Conservation (phyloP, 176 grass and related monocot species). For the Carex cristatella region DNA sequence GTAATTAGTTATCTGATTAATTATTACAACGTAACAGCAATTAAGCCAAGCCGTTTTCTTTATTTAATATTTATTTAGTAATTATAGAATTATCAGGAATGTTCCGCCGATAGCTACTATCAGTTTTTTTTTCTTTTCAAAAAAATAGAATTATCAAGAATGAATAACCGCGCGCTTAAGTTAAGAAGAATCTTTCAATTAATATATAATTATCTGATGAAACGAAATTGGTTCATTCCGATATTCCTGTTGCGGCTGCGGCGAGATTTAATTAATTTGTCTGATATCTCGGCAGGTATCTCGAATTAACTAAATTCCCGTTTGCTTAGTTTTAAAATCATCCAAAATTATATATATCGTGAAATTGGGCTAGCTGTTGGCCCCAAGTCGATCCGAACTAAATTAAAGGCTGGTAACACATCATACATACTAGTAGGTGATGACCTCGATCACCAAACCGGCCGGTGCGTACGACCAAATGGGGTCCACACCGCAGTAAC, state of each 20-base stretch:
- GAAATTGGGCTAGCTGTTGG: background rate
- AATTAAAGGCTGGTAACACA: slow-evolving; percentile 14
- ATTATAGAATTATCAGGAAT: no score
- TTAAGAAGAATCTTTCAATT: no score
- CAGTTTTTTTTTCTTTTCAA: no score
- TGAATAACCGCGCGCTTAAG: no score
- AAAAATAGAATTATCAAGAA: no score
- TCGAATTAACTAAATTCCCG: slow-evolving; percentile 19
- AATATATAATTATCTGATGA: background rate
- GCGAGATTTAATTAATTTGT: background rate
- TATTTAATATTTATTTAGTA: background rate
- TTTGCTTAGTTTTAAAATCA: slow-evolving; percentile 17
- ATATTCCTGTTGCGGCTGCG: background rate
- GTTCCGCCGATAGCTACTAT: no score
- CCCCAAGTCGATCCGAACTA: background rate
- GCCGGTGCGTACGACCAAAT: background rate
- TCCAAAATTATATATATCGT: slow-evolving; percentile 1
- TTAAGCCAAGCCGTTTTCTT: no score
- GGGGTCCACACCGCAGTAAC: background rate
- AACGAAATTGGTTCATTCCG: slow-evolving; percentile 8
- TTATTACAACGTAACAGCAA: background rate
- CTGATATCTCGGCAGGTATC: slow-evolving; percentile 4
- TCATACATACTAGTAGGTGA: slow-evolving; percentile 18
- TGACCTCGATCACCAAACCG: slow-evolving; percentile 13
- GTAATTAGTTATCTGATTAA: background rate